A percentile compares a stretch with the other conserved stretches of the same genome.
phyloP scores from a whole-genome alignment of 2,329 filamentous ascomycete species.

The Paradendryphiella salina region DNA sequence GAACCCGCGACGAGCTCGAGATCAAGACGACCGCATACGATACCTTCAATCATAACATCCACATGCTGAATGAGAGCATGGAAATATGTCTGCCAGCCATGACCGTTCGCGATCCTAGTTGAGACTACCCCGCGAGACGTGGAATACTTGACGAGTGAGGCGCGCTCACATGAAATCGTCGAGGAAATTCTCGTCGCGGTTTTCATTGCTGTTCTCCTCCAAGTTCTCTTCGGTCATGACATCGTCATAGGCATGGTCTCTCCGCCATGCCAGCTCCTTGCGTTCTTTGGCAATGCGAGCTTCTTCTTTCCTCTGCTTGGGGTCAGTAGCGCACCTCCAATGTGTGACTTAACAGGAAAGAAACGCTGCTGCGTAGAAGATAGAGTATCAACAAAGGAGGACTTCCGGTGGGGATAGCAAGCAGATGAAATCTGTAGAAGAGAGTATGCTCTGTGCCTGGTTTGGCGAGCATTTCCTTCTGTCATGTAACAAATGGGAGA shows the following conservation, averaged over 20 bases:
- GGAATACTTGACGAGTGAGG: background rate
- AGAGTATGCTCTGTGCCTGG: background rate
- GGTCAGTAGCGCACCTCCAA: slow-evolving; percentile 11
- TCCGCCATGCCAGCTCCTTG: slow-evolving; percentile 88
- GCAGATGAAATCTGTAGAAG: background rate
- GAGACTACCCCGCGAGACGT: slow-evolving; percentile 7
- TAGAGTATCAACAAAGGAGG: too few species aligned
- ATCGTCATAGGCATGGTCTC: slow-evolving; percentile 97
- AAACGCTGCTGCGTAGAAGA: background rate
- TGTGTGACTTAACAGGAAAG: background rate
- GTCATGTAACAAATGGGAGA: background rate
- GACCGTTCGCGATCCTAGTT: slow-evolving; percentile 37
- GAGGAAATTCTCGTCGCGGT: slow-evolving; percentile 74
- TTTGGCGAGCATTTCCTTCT: too few species aligned
- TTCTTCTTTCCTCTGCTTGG: slow-evolving; percentile 72
- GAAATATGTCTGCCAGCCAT: slow-evolving; percentile 57
- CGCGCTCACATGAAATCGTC: slow-evolving; percentile 71
- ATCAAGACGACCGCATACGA: slow-evolving; percentile 52
- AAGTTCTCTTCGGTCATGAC: slow-evolving; percentile 83
- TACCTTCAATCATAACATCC: slow-evolving; percentile 70
- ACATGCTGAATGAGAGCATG: slow-evolving; percentile 75
- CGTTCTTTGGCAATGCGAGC: slow-evolving; percentile 73
- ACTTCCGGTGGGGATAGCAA: background rate
- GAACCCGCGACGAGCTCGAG: slow-evolving; percentile 32
- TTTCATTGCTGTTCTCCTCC: slow-evolving; percentile 78